Evolutionary conservation across 1,139 yeast species (phyloP), one percentile per base, ranked within the genome.

Genomic region (Sugiyamaella pinicola): DNA sequence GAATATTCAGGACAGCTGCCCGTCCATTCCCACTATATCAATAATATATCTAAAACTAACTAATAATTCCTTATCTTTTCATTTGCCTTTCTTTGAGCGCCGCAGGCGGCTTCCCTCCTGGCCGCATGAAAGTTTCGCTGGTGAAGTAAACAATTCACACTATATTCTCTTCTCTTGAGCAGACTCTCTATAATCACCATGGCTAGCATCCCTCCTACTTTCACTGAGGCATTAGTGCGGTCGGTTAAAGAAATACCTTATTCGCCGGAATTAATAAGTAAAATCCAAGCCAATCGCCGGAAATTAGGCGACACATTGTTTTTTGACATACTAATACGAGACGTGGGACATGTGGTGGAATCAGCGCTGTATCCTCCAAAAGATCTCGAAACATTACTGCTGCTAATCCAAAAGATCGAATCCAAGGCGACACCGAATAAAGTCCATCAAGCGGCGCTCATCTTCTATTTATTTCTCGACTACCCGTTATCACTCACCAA

Each of bases 381-480:
- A n/a, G 53, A 55, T 49, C 49, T 53, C 7, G 59, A 57, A 9
- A 56, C 54, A 3, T 49, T 63, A 29, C 44, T 56, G n/a, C 29
- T 45, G 34, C 55, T 67, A 5, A 50, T 67, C 4, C 59, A 55
- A 17, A 48, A 46, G n/a, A 58, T 67, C 15, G 68, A 63, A 41
- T 43, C 50, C 13, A 15, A 52, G n/a, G 49, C 40, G 6, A 46
- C 55, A 4, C 24, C 57, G 1, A 55, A 55, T 29, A 22, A 52
- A 4, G 57, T 58, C 26, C 53, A 58, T 42, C 62, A 59, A 47
- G 55, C 62, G 10, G 60, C 68, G 26, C 56, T 66, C 6, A 49
- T 64, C 10, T 61, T 56, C 47, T 69, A 67, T 54, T 40, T 69
- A 34, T 64, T 69, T 28, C 55, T 67, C 9, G 70, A 67, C 51